Percentiles rank a stretch among this genome's conserved stretches.
Evolutionary conservation across 2,329 filamentous ascomycete species (phyloP).

Genomic region (Domatiomyces globalis): DNA sequence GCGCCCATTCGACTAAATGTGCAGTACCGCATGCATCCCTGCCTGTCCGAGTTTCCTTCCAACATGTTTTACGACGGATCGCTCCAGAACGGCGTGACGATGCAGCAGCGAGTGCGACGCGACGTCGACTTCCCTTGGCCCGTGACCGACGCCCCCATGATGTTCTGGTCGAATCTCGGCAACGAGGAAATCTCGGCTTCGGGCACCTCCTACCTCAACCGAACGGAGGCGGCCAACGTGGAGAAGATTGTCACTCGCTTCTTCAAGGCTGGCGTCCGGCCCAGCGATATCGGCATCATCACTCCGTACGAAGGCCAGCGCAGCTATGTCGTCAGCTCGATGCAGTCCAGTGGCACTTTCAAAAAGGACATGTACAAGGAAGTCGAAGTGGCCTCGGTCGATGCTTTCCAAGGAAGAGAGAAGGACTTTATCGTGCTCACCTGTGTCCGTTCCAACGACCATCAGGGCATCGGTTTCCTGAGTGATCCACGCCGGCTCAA

Average conservation of each 20-base stretch:
- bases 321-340: slow-evolving; percentile 97
- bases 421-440: slow-evolving; percentile 98
- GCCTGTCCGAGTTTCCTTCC: slow-evolving; percentile 89
- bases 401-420: slow-evolving; percentile 96
- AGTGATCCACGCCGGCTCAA: slow-evolving; percentile 95
- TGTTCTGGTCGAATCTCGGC: slow-evolving; percentile 98
- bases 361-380: slow-evolving; percentile 99
- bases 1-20: slow-evolving; percentile 87
- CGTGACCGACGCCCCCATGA: slow-evolving; percentile 87
- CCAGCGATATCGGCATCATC: slow-evolving; percentile 87
- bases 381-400: slow-evolving; percentile 93
- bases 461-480: slow-evolving; percentile 97
- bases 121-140: slow-evolving; percentile 99
- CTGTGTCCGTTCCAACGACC: slow-evolving; percentile 95
- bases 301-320: slow-evolving; percentile 97
- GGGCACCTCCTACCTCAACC: slow-evolving; percentile 94
- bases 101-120: slow-evolving; percentile 70
- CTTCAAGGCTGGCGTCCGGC: slow-evolving; percentile 96
- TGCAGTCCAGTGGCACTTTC: slow-evolving; percentile 94
- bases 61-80: slow-evolving; percentile 99
- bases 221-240: slow-evolving; percentile 90
- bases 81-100: slow-evolving; percentile 89
- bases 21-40: slow-evolving; percentile 98
- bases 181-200: slow-evolving; percentile 97
- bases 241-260: slow-evolving; percentile 98